A percentile compares a stretch with the other conserved stretches of the same genome.
These are phyloP conservation scores for Tetrastigma voinierianum DNA, from an alignment of 164 flowering plant species.

Conservation along the genomic window DNA sequence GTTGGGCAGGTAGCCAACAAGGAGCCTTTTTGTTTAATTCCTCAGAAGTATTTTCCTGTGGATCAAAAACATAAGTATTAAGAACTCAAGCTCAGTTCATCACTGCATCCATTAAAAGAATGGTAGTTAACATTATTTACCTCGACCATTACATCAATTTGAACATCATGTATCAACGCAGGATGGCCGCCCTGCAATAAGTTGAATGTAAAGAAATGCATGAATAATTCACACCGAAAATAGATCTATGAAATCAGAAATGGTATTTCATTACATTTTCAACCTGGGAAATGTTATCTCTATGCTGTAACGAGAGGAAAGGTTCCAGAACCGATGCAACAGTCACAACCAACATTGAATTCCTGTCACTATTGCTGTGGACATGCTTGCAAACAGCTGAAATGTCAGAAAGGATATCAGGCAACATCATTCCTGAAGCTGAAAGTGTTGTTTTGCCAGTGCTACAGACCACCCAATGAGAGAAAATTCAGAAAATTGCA, in stretches of 20 bases:
- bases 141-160: conserved; percentile 77
- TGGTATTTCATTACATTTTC: background rate
- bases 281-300: conserved; percentile 43
- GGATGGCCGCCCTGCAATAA: conserved; percentile 40
- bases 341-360: conserved; percentile 46
- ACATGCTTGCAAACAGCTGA: conserved; percentile 18
- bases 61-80: conserved; percentile 4
- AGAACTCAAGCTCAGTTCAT: background rate
- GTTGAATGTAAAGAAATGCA: conserved; percentile 12
- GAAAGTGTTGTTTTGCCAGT: conserved; percentile 83
- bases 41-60: conserved; percentile 20
- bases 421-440: conserved; percentile 79
- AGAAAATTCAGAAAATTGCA: conserved; percentile 1
- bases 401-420: conserved; percentile 33
- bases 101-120: background rate
- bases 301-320: conserved; percentile 48
- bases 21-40: conserved; percentile 27
- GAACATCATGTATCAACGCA: conserved; percentile 62
- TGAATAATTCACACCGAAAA: conserved; percentile 2
- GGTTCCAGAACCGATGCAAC: conserved; percentile 85
- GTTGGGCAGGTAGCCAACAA: conserved; percentile 51
- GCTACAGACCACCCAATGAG: conserved; percentile 29
- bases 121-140: conserved; percentile 23
- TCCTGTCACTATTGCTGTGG: conserved; percentile 4
- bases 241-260: background rate